Conservation (phyloP, 2,329 filamentous ascomycete genomes). For the Colletotrichum acutatum region DNA sequence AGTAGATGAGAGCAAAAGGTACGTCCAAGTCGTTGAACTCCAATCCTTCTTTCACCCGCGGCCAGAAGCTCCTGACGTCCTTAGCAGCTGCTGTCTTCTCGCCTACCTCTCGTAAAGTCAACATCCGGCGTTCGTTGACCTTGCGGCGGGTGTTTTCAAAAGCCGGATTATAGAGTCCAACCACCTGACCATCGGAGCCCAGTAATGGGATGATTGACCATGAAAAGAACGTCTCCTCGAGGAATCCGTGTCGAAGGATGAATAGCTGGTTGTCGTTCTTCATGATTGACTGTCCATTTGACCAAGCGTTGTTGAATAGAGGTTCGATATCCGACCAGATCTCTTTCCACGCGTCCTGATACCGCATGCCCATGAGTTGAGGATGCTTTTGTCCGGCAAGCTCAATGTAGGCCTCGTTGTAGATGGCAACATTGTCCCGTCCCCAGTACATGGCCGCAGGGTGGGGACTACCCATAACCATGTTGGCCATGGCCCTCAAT, state of each 20-base stretch:
- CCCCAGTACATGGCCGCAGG: conserved; percentile 86
- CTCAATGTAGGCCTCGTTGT: conserved; percentile 78
- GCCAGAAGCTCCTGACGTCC: conserved; percentile 80
- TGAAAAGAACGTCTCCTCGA: conserved; percentile 85
- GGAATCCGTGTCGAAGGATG: conserved; percentile 73
- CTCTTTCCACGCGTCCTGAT: conserved; percentile 76
- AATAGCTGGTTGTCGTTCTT: conserved; percentile 86
- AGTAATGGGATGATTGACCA: conserved; percentile 86
- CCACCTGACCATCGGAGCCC: conserved; percentile 77
- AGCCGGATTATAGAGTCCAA: conserved; percentile 81
- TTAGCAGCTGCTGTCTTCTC: conserved; percentile 79
- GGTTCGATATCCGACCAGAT: conserved; percentile 79
- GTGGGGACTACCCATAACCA: conserved; percentile 83
- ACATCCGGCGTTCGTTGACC: conserved; percentile 82
- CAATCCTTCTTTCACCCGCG: conserved; percentile 73
- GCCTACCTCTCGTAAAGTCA: conserved; percentile 80
- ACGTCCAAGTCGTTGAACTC: conserved; percentile 81
- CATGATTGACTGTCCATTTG: conserved; percentile 82
- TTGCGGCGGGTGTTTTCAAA: conserved; percentile 85
- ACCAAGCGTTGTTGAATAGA: conserved; percentile 73
- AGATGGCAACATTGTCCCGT: conserved; percentile 72
- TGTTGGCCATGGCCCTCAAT: conserved; percentile 80
- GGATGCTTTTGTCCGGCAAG: conserved; percentile 84
- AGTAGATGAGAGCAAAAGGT: conserved; percentile 82
- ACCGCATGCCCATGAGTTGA: conserved; percentile 77